Evolutionary conservation across 768 basidiomycete species (phyloP).

Genomic region (Tylopilus felleus): DNA sequence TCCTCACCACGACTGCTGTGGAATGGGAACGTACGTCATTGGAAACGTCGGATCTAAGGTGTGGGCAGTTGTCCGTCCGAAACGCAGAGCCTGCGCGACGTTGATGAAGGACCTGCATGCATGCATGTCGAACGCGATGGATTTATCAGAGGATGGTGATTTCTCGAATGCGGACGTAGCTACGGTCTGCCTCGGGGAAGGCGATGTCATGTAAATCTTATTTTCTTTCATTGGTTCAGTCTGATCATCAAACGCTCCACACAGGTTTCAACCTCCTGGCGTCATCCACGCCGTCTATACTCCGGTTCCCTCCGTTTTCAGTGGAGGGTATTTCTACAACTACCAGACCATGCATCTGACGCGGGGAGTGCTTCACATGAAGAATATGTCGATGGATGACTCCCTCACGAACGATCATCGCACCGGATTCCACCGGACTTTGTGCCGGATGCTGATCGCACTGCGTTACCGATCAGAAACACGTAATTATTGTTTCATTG

Average conservation of each 20-base stretch:
- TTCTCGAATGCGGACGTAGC: background rate
- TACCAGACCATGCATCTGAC: constrained; percentile 4
- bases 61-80: background rate
- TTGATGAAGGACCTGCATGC: too few relatives aligned
- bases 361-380: background rate
- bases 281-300: background rate
- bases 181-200: constrained; percentile 2
- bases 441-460: constrained; percentile 1
- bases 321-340: background rate
- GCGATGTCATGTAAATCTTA: background rate
- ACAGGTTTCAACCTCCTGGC: background rate
- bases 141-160: too few relatives aligned
- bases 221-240: background rate
- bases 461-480: background rate
- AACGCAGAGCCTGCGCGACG: background rate
- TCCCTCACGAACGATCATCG: background rate
- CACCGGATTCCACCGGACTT: background rate
- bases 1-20: background rate
- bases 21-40: background rate
- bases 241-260: background rate
- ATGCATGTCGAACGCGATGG: too few relatives aligned
- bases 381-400: background rate
- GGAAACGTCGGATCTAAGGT: background rate
- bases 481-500: background rate
- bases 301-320: background rate